Evolutionary conservation across 169 alveolate species (phyloP).

Genomic region (Babesia ovis): DNA sequence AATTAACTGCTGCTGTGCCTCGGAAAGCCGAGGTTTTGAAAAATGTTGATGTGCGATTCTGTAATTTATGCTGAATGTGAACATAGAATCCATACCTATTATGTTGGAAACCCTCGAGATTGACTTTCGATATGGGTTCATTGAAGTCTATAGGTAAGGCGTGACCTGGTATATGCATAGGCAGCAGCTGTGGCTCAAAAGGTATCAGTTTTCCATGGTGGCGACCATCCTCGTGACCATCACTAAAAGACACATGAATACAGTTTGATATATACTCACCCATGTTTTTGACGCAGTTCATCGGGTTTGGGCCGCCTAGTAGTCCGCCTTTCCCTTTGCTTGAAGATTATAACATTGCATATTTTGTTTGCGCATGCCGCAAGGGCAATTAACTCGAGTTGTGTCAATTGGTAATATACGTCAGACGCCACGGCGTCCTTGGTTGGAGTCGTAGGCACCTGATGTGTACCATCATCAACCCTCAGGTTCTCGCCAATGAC

Average conservation of each 20-base stretch:
- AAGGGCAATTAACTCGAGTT: conserved; percentile 5
- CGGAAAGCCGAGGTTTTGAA: not conserved
- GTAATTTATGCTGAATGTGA: no score
- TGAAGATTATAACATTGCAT: not conserved
- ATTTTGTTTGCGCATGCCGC: conserved; percentile 9
- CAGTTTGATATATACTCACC: not conserved
- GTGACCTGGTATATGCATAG: conserved; percentile 3
- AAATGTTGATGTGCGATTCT: not conserved
- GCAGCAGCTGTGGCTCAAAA: conserved; percentile 18
- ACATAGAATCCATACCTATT: not conserved
- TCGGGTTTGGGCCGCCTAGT: conserved; percentile 9
- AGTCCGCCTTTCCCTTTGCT: not conserved
- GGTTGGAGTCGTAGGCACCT: not conserved
- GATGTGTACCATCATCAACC: not conserved
- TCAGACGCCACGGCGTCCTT: not conserved
- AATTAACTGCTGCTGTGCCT: not conserved
- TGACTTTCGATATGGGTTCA: not conserved
- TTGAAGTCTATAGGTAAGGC: conserved; percentile 6
- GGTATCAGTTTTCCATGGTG: conserved; percentile 19
- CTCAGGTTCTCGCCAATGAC: not conserved
- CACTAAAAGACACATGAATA: not conserved
- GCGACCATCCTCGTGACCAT: not conserved
- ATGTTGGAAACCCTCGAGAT: not conserved
- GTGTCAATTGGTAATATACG: conserved; percentile 7
- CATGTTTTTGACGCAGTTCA: not conserved